phyloP scores from a whole-genome alignment of 345 rosid species.

The Rhodomyrtus tomentosa region DNA sequence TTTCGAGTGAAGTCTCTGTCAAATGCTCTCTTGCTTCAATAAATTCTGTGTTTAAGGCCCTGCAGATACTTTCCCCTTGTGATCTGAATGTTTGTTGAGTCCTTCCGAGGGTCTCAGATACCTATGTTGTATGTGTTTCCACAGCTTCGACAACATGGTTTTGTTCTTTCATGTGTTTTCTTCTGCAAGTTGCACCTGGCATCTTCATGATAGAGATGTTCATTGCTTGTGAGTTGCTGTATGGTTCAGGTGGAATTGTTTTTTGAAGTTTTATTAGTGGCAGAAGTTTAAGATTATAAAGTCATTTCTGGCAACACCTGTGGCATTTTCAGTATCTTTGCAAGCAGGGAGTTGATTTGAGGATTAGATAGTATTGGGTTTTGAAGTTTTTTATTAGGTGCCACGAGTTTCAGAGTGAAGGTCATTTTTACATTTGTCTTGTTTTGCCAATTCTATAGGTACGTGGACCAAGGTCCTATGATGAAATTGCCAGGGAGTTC shows the following conservation, averaged over 20 bases:
- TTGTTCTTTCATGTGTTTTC: not conserved
- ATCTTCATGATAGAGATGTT: not conserved
- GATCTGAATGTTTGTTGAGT: not conserved
- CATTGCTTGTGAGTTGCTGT: not conserved
- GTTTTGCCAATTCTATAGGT: slow-evolving; percentile 22
- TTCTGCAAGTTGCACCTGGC: not conserved
- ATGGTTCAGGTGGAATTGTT: not conserved
- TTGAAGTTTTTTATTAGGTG: not conserved
- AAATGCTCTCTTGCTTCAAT: not conserved
- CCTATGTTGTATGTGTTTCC: not conserved
- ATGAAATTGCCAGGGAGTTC: slow-evolving; percentile 62
- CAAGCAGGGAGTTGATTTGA: not conserved
- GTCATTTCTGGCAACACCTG: not conserved
- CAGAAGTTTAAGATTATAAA: not conserved
- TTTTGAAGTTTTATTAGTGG: not conserved
- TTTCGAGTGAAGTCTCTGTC: not conserved
- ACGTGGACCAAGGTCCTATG: slow-evolving; percentile 45
- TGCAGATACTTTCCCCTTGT: not conserved
- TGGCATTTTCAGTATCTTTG: not conserved
- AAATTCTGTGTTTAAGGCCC: not conserved
- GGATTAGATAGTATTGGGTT: not conserved
- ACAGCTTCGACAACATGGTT: not conserved
- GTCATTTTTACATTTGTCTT: not conserved
- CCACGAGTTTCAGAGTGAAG: not conserved
- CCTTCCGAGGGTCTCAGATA: not conserved